phyloP scores from a whole-genome alignment of 202 grass and related monocot genomes.

The Cymbopogon flexuosus region DNA sequence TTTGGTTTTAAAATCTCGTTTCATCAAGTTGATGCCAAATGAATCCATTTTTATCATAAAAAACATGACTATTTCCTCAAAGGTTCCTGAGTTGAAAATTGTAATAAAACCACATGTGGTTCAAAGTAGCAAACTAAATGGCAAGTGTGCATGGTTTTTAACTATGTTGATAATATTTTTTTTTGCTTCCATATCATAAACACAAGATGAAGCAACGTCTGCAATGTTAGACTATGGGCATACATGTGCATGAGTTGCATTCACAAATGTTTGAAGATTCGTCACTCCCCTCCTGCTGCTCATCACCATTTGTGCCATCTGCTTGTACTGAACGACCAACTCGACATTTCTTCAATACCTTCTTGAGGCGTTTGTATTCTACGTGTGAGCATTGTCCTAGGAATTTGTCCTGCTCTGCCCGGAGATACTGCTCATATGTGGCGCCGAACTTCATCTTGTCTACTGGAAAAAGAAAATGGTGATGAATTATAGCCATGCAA shows the following conservation, averaged over 20 bases:
- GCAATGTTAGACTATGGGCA: conserved; percentile 3
- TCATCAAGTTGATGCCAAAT: neutral
- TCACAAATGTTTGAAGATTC: conserved; percentile 33
- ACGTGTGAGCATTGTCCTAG: conserved; percentile 60
- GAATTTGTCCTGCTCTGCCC: conserved; percentile 55
- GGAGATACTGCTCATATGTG: conserved; percentile 58
- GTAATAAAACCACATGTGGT: neutral
- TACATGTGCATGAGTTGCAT: conserved; percentile 71
- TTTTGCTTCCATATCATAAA: neutral
- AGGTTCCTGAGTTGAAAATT: neutral
- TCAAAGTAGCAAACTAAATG: neutral
- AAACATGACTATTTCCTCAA: neutral
- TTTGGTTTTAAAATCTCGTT: neutral
- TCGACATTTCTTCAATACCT: conserved; percentile 64
- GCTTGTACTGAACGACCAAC: conserved; percentile 44
- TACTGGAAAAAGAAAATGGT: conserved; percentile 1
- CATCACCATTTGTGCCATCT: conserved; percentile 16
- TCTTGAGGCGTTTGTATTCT: conserved; percentile 72
- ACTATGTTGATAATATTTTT: neutral
- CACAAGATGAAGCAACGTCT: neutral
- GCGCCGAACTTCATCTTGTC: conserved; percentile 66
- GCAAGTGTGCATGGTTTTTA: neutral
- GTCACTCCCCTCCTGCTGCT: conserved; percentile 16
- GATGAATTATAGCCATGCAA: neutral
- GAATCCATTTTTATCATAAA: neutral